Evolutionary conservation across 768 basidiomycete genomes (phyloP).

Genomic region (Lepiota brunneoincarnata): DNA sequence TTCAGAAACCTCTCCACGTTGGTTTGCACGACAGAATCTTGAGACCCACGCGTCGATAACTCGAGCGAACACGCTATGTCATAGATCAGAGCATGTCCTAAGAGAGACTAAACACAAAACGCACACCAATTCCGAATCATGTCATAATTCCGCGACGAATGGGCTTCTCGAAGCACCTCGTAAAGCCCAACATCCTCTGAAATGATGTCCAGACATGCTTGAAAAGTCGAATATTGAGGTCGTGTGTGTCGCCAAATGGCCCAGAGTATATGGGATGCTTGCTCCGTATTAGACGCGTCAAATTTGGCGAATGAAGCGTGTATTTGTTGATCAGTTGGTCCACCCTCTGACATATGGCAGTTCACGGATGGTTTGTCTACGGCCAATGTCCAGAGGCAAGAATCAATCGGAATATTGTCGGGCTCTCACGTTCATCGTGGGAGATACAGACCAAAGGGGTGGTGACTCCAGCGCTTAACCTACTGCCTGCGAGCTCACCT

Average conservation of each 20-base stretch:
- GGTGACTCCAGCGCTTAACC: too few species aligned
- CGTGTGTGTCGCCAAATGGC: conserved; percentile 31
- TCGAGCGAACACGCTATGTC: not conserved
- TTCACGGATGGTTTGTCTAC: too few species aligned
- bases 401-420: too few species aligned
- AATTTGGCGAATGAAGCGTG: conserved; percentile 28
- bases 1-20: conserved; percentile 22
- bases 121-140: conserved; percentile 31
- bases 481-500: too few species aligned
- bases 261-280: conserved; percentile 40
- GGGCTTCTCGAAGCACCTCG: conserved; percentile 30
- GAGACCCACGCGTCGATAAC: conserved; percentile 6
- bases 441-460: too few species aligned
- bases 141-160: conserved; percentile 26
- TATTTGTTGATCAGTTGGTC: conserved; percentile 26
- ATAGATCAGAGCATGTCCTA: not conserved
- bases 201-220: conserved; percentile 32
- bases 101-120: conserved; percentile 5
- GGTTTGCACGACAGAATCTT: conserved; percentile 15
- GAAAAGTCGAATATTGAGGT: conserved; percentile 26
- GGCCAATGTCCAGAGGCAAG: too few species aligned
- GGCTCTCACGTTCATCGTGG: too few species aligned
- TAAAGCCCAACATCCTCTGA: conserved; percentile 28
- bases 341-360: not conserved
- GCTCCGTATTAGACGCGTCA: conserved; percentile 34